These are phyloP conservation scores for Chlamydomonas schloesseri DNA, from an alignment of 139 green algal genomes.

Conservation along the genomic window DNA sequence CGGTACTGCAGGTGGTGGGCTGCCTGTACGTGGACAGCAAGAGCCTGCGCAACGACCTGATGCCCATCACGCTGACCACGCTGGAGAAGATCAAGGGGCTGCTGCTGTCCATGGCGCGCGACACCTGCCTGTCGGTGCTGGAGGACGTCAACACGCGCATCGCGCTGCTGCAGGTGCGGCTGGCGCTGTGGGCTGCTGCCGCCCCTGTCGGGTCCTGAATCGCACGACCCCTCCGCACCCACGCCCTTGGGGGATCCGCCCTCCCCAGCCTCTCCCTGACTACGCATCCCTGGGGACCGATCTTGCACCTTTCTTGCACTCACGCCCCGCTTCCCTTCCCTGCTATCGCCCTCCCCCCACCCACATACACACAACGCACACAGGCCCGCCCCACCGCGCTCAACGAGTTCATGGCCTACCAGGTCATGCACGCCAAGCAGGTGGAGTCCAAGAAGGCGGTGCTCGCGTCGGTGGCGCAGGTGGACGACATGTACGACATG, in stretches of 20 bases:
- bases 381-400: slow-evolving; percentile 65
- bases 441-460: slow-evolving; percentile 71
- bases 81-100: slow-evolving; percentile 82
- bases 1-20: slow-evolving; percentile 56
- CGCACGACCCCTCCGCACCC: too few relatives aligned
- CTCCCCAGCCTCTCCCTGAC: too few relatives aligned
- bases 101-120: slow-evolving; percentile 72
- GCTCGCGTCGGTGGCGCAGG: slow-evolving; percentile 58
- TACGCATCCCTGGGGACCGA: too few relatives aligned
- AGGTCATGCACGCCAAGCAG: slow-evolving; percentile 70
- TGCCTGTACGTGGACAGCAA: slow-evolving; percentile 81
- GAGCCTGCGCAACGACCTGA: slow-evolving; percentile 66
- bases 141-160: slow-evolving; percentile 72
- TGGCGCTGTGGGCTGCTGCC: too few relatives aligned
- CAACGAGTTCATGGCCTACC: slow-evolving; percentile 81
- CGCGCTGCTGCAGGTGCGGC: slow-evolving; percentile 59
- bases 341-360: too few relatives aligned
- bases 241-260: too few relatives aligned
- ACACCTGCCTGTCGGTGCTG: slow-evolving; percentile 68
- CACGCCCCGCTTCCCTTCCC: too few relatives aligned
- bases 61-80: slow-evolving; percentile 69
- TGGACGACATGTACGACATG: slow-evolving; percentile 91
- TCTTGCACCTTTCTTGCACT: too few relatives aligned
- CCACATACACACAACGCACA: too few relatives aligned
- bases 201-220: too few relatives aligned